Percentiles rank a stretch among this genome's conserved stretches.
Evolutionary conservation across 192 early-diverging fungal species (phyloP).

Genomic region (Coemansia erecta): DNA sequence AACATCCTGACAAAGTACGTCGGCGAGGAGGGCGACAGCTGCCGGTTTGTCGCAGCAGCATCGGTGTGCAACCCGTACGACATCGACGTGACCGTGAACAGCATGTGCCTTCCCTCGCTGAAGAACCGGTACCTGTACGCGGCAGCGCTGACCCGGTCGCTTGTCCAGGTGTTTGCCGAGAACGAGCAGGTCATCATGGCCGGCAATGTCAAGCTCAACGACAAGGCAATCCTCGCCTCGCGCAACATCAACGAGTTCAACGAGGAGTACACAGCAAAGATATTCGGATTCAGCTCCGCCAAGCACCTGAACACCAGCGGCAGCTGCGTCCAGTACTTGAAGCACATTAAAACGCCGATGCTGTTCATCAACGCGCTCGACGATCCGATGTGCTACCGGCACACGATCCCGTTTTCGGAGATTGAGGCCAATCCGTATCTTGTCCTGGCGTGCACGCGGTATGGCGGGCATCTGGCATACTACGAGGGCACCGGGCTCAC

Average conservation of each 20-base stretch:
- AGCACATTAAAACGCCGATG: conserved; percentile 72
- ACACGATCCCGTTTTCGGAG: conserved; percentile 73
- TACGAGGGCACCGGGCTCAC: conserved; percentile 34
- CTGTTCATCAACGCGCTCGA: conserved; percentile 82
- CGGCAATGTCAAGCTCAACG: conserved; percentile 41
- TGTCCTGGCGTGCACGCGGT: conserved; percentile 71
- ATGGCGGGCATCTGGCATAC: conserved; percentile 93
- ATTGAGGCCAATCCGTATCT: conserved; percentile 74
- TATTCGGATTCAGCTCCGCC: conserved; percentile 76
- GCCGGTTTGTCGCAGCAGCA: conserved; percentile 72
- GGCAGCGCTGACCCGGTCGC: conserved; percentile 54
- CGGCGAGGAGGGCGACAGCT: conserved; percentile 74
- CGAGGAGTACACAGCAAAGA: conserved; percentile 64
- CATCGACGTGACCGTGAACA: conserved; percentile 55
- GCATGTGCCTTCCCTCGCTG: conserved; percentile 53
- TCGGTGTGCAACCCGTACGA: conserved; percentile 89
- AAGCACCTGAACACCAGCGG: conserved; percentile 73
- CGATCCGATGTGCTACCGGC: conserved; percentile 76
- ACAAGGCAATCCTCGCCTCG: conserved; percentile 50
- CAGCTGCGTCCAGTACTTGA: conserved; percentile 57
- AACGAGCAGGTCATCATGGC: conserved; percentile 55
- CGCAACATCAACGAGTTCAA: conserved; percentile 82
- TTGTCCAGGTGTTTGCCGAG: conserved; percentile 50
- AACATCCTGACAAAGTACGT: conserved; percentile 92
- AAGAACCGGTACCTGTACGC: conserved; percentile 63